Evolutionary conservation across 2,329 filamentous ascomycete genomes (phyloP).

Genomic region (Talaromyces sp.): DNA sequence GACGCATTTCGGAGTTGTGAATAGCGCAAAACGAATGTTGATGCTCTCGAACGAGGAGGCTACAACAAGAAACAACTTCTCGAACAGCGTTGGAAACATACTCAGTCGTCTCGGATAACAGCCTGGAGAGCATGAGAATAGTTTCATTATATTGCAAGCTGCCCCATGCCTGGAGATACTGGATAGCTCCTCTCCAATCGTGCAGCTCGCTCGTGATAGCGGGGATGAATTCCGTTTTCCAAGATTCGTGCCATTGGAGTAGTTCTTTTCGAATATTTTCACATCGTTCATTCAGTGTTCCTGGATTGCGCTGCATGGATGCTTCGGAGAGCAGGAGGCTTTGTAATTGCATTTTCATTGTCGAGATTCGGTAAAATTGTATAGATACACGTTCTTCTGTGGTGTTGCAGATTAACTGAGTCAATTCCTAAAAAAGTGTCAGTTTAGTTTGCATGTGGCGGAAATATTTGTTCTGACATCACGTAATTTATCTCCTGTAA

Average conservation of each 20-base stretch:
- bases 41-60: neutral
- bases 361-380: constrained; percentile 6
- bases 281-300: neutral
- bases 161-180: constrained; percentile 4
- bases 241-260: constrained; percentile 4
- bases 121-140: constrained; percentile 6
- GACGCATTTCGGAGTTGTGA: neutral
- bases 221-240: neutral
- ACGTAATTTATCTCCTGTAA: constrained; percentile 4
- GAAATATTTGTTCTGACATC: neutral
- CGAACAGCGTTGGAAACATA: constrained; percentile 6
- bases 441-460: neutral
- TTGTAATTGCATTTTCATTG: constrained; percentile 5
- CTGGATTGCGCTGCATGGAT: constrained; percentile 2
- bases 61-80: constrained; percentile 3
- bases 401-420: neutral
- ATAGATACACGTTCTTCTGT: constrained; percentile 6
- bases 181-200: constrained; percentile 2
- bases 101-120: neutral
- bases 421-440: constrained; percentile 2
- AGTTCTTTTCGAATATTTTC: constrained; percentile 1
- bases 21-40: constrained; percentile 3
- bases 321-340: constrained; percentile 3
- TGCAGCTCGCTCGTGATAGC: constrained; percentile 1
- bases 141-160: constrained; percentile 4